phyloP scores from a whole-genome alignment of 208 protist genomes.

The Blastocrithidia nonstop region DNA sequence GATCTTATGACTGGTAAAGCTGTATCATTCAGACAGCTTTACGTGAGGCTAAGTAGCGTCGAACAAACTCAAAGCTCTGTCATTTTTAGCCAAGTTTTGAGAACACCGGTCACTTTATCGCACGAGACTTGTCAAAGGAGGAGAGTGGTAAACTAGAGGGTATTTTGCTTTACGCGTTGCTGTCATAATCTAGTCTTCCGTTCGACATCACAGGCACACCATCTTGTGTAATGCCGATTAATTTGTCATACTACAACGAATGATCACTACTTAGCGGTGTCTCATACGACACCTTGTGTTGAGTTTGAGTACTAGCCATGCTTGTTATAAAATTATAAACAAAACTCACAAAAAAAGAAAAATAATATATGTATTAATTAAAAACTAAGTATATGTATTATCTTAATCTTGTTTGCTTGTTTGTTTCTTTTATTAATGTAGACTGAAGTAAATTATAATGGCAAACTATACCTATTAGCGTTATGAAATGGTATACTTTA shows the following conservation, averaged over 20 bases:
- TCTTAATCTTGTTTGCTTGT: too few species aligned
- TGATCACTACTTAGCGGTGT: too few species aligned
- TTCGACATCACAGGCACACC: conserved; percentile 69
- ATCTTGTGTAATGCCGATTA: conserved; percentile 37
- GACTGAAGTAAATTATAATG: too few species aligned
- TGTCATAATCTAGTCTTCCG: conserved; percentile 34
- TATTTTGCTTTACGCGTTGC: conserved; percentile 22
- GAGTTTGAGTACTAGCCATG: too few species aligned
- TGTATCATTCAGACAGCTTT: conserved; percentile 43
- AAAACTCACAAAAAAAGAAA: too few species aligned
- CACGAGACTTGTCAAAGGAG: conserved; percentile 12
- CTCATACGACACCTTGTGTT: too few species aligned
- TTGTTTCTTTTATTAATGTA: too few species aligned
- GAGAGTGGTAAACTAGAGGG: conserved; percentile 15
- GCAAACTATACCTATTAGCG: too few species aligned
- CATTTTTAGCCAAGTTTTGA: conserved; percentile 41
- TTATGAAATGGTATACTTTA: too few species aligned
- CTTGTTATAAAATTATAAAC: too few species aligned
- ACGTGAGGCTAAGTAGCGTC: conserved; percentile 39
- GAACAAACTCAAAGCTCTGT: conserved; percentile 57
- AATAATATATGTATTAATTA: too few species aligned
- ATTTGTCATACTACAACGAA: conserved; percentile 29
- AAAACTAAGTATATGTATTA: too few species aligned
- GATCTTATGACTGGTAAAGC: conserved; percentile 36
- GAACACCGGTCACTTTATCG: conserved; percentile 5